phyloP scores from a whole-genome alignment of 2,329 filamentous ascomycete genomes.

The Aspergillus tanneri region DNA sequence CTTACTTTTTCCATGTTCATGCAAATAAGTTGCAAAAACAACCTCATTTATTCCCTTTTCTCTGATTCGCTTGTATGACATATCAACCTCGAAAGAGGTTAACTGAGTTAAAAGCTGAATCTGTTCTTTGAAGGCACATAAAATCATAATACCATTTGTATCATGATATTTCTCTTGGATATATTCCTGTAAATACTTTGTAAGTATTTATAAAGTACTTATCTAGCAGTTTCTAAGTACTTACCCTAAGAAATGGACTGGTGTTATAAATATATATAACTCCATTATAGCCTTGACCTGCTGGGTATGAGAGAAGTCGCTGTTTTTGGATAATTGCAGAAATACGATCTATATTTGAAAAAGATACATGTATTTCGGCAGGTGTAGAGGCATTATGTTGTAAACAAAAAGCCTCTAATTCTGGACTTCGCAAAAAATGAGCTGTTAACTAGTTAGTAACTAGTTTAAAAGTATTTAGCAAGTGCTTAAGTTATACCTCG shows the following conservation, averaged over 20 bases:
- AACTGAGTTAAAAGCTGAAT: constrained; percentile 1
- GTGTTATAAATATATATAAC: constrained; percentile 4
- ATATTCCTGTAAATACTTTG: constrained; percentile 3
- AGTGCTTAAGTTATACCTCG: too few species aligned
- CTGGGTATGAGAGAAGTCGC: constrained; percentile 8
- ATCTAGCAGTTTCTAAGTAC: too few species aligned
- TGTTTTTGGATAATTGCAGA: constrained; percentile 10
- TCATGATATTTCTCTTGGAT: constrained; percentile 6
- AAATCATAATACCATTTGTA: constrained; percentile 3
- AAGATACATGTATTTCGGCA: constrained; percentile 9
- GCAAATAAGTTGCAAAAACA: constrained; percentile 6
- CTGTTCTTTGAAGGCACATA: constrained; percentile 7
- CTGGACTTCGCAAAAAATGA: too few species aligned
- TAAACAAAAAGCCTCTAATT: too few species aligned
- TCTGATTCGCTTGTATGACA: constrained; percentile 6
- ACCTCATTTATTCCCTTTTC: constrained; percentile 10
- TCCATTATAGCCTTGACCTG: constrained; percentile 7
- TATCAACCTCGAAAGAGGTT: constrained; percentile 9
- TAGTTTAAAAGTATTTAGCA: too few species aligned
- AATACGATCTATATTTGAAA: constrained; percentile 9
- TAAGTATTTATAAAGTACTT: too few species aligned
- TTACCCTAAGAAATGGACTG: too few species aligned
- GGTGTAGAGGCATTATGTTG: constrained; percentile 9
- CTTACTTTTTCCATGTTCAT: constrained; percentile 9
- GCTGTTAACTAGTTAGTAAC: too few species aligned